Evolutionary conservation across 2,329 filamentous ascomycete genomes (phyloP), one percentile per base, ranked within the genome.

Genomic region (Alternaria ethzedia): DNA sequence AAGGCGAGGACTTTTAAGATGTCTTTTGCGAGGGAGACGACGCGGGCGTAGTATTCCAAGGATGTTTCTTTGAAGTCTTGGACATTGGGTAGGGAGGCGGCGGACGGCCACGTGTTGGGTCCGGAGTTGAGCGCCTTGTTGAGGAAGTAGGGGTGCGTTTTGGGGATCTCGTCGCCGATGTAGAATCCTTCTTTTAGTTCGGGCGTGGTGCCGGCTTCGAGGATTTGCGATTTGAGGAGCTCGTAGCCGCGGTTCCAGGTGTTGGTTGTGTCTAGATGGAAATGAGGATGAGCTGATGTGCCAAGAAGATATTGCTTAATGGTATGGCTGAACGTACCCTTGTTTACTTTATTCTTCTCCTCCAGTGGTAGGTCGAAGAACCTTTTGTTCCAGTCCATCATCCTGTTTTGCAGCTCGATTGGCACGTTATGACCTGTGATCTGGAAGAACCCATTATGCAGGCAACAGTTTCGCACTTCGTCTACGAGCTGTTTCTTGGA

Each of bases 401-500:
- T 77, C 7, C 70, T 69, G 3, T 77, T 67, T 56, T 83, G 81
- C 3, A 83, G 64, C 2, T 78, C 71, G 8, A 76, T 46, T 2
- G 82, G 78, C 6, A 84, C 76, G 2, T 75, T 70, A 56, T 83
- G 82, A 26, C 79, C 79, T 3, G 76, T 79, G 63, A 84, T 82
- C 59, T 84, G 82, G 69, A 84, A 84, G 70, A 84, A 84, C 20
- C 83, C 82, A 70, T 78, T 77, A 62, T 76, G 70, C 15, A 75
- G 59, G 61, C 77, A 79, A 61, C 72, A 76, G 20, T 74, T 66
- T 17, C 71, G 67, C 13, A 79, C 71, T 43, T 75, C 62, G 2
- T 72, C 68, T 28, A 78, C 72, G 6, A 78, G 67, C 36, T 73
- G 66, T 45, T 71, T 52, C 46, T 75, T 77, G 25, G 66, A 66